A percentile compares a stretch with the other conserved stretches of the same genome.
Conservation (phyloP, 371 early-diverging fungal genomes). For the Mucor mucedo region DNA sequence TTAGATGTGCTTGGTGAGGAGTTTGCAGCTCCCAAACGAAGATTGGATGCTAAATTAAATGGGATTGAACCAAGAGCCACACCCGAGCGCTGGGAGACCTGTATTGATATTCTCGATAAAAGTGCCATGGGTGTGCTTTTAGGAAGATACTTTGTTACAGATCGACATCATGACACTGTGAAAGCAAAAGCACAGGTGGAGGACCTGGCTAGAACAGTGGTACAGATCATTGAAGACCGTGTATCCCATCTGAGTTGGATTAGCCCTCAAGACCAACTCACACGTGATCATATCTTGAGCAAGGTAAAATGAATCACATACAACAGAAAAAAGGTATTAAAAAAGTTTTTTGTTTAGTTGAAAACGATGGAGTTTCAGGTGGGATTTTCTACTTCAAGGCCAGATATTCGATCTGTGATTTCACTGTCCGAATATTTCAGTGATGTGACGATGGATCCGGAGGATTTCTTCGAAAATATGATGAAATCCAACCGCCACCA, state of each 20-base stretch:
- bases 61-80: slow-evolving; percentile 45
- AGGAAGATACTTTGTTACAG: slow-evolving; percentile 57
- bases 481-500: slow-evolving; percentile 37
- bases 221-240: slow-evolving; percentile 31
- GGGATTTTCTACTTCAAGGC: slow-evolving; percentile 50
- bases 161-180: slow-evolving; percentile 21
- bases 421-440: slow-evolving; percentile 53
- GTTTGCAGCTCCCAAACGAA: slow-evolving; percentile 27
- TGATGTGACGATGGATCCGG: slow-evolving; percentile 33
- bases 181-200: slow-evolving; percentile 30
- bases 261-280: slow-evolving; percentile 5
- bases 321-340: neutral
- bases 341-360: neutral
- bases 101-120: slow-evolving; percentile 49
- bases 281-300: neutral
- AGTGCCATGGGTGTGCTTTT: slow-evolving; percentile 52
- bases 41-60: slow-evolving; percentile 35
- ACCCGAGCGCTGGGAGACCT: slow-evolving; percentile 60
- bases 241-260: slow-evolving; percentile 34
- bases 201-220: slow-evolving; percentile 33
- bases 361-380: slow-evolving; percentile 36
- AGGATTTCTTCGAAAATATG: slow-evolving; percentile 55
- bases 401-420: slow-evolving; percentile 45
- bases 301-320: neutral
- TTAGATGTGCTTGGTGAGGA: slow-evolving; percentile 38